Percentiles rank a stretch among this genome's conserved stretches.
Conservation (phyloP, 306 rosid genomes). For the Lathyrus aphaca region DNA sequence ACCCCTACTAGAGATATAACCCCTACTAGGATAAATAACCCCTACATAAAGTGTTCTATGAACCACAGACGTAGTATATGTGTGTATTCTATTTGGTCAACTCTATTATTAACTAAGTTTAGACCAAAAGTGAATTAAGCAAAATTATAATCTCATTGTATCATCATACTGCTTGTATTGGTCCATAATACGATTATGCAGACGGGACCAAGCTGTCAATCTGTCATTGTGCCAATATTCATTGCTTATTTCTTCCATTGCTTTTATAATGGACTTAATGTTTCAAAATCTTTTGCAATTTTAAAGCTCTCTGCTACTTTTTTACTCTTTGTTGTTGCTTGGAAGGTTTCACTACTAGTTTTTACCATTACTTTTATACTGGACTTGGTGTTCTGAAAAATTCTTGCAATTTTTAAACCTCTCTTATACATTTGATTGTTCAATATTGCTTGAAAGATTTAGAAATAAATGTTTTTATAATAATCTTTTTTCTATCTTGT, state of each 20-base stretch:
- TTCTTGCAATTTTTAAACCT: conserved; percentile 14
- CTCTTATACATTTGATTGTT: conserved; percentile 13
- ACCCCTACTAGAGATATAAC: too few species aligned
- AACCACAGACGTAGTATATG: neutral
- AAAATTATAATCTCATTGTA: too few species aligned
- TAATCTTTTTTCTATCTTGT: conserved; percentile 36
- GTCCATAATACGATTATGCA: conserved; percentile 26
- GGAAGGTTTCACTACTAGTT: neutral
- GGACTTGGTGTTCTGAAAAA: neutral
- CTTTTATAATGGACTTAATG: conserved; percentile 14
- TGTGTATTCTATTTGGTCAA: neutral
- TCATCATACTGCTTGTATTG: neutral
- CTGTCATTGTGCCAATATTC: conserved; percentile 17
- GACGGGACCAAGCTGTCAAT: conserved; percentile 9
- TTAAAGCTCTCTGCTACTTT: conserved; percentile 4
- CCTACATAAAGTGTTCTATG: conserved; percentile 5
- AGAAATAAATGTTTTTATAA: too few species aligned
- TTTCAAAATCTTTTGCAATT: conserved; percentile 7
- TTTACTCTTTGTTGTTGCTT: neutral
- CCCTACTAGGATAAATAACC: too few species aligned
- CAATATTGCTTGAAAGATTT: conserved; percentile 15
- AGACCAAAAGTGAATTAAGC: too few species aligned
- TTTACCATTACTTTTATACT: conserved; percentile 12
- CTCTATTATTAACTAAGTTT: too few species aligned
- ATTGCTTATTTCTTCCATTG: conserved; percentile 24